phyloP scores from a whole-genome alignment of 352 stramenopile species.

The Pythium aphanidermatum region DNA sequence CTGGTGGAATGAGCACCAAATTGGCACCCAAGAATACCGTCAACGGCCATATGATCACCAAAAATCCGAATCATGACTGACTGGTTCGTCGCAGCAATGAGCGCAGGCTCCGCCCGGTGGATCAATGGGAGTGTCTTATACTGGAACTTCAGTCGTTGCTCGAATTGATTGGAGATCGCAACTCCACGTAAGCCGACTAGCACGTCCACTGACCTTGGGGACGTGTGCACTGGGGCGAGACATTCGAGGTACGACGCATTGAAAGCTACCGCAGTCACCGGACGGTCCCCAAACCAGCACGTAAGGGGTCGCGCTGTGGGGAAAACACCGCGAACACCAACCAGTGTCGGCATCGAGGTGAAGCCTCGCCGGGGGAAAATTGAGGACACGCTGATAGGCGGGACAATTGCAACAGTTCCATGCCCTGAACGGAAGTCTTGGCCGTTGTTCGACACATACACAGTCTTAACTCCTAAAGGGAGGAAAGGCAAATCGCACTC shows the following conservation, averaged over 20 bases:
- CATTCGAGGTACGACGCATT: slow-evolving; percentile 18
- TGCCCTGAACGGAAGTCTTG: slow-evolving; percentile 28
- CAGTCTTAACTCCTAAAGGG: slow-evolving; percentile 25
- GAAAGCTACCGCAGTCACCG: background rate
- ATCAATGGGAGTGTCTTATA: too few relatives aligned
- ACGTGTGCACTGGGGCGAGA: background rate
- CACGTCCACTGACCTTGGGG: background rate
- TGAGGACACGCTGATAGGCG: slow-evolving; percentile 3
- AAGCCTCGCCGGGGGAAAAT: slow-evolving; percentile 2
- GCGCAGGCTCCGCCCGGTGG: too few relatives aligned
- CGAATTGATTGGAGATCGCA: background rate
- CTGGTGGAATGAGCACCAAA: too few relatives aligned
- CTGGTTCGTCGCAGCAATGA: too few relatives aligned
- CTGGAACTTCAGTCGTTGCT: too few relatives aligned
- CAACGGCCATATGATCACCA: too few relatives aligned
- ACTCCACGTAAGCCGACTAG: slow-evolving; percentile 3
- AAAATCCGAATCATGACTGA: too few relatives aligned
- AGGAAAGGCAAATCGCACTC: slow-evolving; percentile 55
- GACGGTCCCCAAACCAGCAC: slow-evolving; percentile 3
- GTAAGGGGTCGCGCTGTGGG: background rate
- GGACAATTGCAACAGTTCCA: slow-evolving; percentile 6
- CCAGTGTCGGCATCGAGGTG: background rate
- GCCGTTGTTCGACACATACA: slow-evolving; percentile 58
- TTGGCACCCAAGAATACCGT: too few relatives aligned
- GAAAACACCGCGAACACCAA: slow-evolving; percentile 18